Evolutionary conservation across 495 filamentous ascomycete species (phyloP), one percentile per base, ranked within the genome.

Genomic region (Penicillium samsonianum): DNA sequence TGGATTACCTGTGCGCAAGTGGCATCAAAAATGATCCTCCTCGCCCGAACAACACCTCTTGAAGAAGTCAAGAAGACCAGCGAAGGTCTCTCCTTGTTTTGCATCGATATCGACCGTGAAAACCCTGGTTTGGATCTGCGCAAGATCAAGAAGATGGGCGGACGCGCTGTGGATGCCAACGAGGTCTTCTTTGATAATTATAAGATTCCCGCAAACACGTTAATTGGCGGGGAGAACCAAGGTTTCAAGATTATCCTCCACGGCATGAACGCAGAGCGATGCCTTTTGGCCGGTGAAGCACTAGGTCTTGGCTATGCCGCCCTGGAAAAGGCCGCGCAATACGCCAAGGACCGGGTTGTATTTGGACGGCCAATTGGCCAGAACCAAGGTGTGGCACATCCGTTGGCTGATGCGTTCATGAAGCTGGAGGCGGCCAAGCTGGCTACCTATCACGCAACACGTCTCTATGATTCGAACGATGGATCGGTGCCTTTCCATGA

Each of bases 151-250:
- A 93, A 92, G 65, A 91, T 92, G 89, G 89, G 89, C 28, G 87
- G 87, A 3, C 76, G 87, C 11, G 87, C 88, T 0, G 80, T 92
- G n/a, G 87, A 90, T 67, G 89, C 89, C 4, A 92, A 92, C 65
- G 87, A 92, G 69, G 85, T 92, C 1, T 93, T 91, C 74, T 91
- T 92, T 68, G 87, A 91, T 63, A 81, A 84, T 55, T 93, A 90
- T 67, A 54, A 63, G 4, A 82, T 91, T 10, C 80, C 84, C 0
- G 78, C 71, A 2, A 77, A 85, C 50, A 72, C 82, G 0, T 72
- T 90, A 4, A 86, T 92, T 42, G 89, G 89, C 2, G 59, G 81
- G 22, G 88, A 91, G 64, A 84, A 82, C 41, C 75, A 88, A 53
- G 89, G 89, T 4, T 92, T 91, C 78, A 84, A 85, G 59, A 88